A percentile compares a stretch with the other conserved stretches of the same genome.
phyloP scores from a whole-genome alignment of 176 grass and related monocot genomes.

The Ampelocalamus luodianensis region DNA sequence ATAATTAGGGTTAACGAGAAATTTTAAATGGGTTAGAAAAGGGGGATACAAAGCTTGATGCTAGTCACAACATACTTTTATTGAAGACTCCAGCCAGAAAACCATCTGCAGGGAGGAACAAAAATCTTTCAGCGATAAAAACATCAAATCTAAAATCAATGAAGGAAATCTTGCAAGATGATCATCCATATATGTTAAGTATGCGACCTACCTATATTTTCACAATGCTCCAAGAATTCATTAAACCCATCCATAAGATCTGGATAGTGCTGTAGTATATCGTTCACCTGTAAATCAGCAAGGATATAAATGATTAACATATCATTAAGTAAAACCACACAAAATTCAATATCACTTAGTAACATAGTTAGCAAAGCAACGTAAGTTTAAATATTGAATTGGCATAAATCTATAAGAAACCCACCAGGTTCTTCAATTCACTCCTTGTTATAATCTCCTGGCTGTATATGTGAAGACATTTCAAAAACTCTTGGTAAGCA shows the following conservation, averaged over 20 bases:
- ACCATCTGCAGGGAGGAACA: constrained; percentile 52
- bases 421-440: constrained; percentile 96
- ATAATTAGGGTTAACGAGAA: constrained; percentile 46
- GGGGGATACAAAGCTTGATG: constrained; percentile 1
- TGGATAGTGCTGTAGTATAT: constrained; percentile 81
- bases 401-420: constrained; percentile 38
- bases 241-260: constrained; percentile 97
- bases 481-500: constrained; percentile 98
- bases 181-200: background rate
- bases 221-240: constrained; percentile 84
- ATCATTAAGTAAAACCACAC: constrained; percentile 13
- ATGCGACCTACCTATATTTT: constrained; percentile 66
- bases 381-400: constrained; percentile 9
- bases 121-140: constrained; percentile 32
- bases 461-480: constrained; percentile 99
- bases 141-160: background rate
- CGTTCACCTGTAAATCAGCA: constrained; percentile 63
- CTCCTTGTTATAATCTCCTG: constrained; percentile 93
- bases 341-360: too few species aligned
- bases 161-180: constrained; percentile 18
- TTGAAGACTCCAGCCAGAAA: constrained; percentile 81
- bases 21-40: constrained; percentile 36
- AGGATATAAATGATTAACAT: constrained; percentile 14
- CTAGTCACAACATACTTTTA: constrained; percentile 61
- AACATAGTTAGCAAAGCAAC: background rate